Base-by-base conservation (phyloP, 768 basidiomycete species). In the Russula sp. region DNA sequence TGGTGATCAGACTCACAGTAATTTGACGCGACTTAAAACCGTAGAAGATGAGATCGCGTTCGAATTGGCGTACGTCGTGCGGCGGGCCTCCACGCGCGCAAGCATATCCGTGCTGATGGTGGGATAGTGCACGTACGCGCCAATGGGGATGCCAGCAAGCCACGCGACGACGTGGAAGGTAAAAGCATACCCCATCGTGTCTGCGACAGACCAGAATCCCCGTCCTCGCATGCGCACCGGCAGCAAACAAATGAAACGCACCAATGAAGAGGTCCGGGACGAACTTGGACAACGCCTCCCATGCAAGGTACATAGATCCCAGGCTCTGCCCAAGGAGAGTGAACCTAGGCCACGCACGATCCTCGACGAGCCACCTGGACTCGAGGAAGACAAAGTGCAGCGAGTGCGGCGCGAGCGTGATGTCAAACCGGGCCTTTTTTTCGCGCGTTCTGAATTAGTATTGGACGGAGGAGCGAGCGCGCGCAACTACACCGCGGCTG, bases 181-280 rank as follows among this genome's bases (percentile, higher is more conserved):
- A 70, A 98, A 98, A 0, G 94, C 93, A 68, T 94, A 97, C 34
- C 97, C 97, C 95, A 98, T 98, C 0, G 94, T 93, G 71, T 99
- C 96, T 97, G 67, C 2, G 47, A 49, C 43, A 3, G 7, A 10
- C 54, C 34, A 65, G 48, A 5, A 36, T 36, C 20, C 5, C 6
- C 20, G 22, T 11, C 20, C 11, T 14, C 18, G 20, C 18, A 39
- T 7, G 29, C 39, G 43, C 35, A 14, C 7, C 10, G 29, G 52
- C 9, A 29, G 47, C 9, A 47, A 22, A 46, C 18, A 34, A 0
- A 43, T 29, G 25, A 29, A 29, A 1, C 49, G 65, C 82, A 93
- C 94, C 94, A 41, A 99, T 88, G 74, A 85, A 99, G 1, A 96
- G 76, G 73, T 98, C 93, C 2, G 95, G 94, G 48, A 94, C 81